Base-by-base conservation (phyloP, 306 rosid species). In the Alnus glutinosa region DNA sequence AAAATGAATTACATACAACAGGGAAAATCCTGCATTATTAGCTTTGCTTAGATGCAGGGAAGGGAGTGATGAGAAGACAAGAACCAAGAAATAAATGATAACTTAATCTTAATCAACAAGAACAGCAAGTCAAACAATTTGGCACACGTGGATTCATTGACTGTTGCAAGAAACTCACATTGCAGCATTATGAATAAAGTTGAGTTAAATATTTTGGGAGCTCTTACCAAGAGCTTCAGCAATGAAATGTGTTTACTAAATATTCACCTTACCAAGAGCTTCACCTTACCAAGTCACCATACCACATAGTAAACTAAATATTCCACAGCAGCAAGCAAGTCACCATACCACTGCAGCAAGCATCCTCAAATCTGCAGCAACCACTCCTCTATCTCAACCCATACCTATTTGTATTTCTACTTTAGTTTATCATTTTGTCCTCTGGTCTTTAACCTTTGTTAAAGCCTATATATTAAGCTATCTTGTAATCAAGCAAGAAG, bases 191-290 rank as follows among this genome's bases (percentile, higher is more conserved):
- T 1, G 44, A 52, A 28, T 48, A 54, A 62, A 11, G 68, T 75
- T 75, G 68, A 77, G 71, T 77, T 4, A 73, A 55, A 67, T 55
- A 30, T 62, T 42, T 67, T 61, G 73, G 80, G 74, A 79, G 76
- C 62, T 74, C 36, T 90, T 88, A 92, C 98, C 98, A 80, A 86
- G 84, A 69, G 94, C 98, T 85, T 97, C 98, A 57, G 98, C 97
- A 70, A 94, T 86, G 88, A 94, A 94, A 92, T 94, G 96, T 28
- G 91, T 23, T 23, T 23, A 23, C 28, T 23, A 23, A 23, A 23
- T 23, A 23, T 23, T 23, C 28, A 23, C 28, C 28, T 23, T 23
- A 23, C 28, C 28, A 23, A 23, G 28, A 23, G 28, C 28, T 23
- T 23, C 28, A 23, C 28, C 28, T 23, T 23, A 23, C 28, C 28